phyloP scores from a whole-genome alignment of 2,329 filamentous ascomycete genomes.

The Phialophora chinensis region DNA sequence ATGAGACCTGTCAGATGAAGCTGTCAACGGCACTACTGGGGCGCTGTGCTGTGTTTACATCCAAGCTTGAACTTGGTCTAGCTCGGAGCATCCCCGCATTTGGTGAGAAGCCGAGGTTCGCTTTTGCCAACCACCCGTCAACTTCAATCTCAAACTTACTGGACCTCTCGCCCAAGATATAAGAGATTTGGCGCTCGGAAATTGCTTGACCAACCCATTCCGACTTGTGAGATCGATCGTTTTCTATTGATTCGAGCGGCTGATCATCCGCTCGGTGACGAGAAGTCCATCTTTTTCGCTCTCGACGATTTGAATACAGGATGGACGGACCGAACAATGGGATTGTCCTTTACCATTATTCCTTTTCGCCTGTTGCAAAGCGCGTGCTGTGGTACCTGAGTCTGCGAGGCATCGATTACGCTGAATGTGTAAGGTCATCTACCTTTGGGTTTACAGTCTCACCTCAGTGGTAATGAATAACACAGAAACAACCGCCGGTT shows the following conservation, averaged over 20 bases:
- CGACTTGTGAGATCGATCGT: background rate
- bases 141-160: background rate
- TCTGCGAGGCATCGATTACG: slow-evolving; percentile 68
- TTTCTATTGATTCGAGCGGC: background rate
- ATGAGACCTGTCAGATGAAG: background rate
- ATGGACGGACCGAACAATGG: slow-evolving; percentile 36
- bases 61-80: background rate
- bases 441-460: background rate
- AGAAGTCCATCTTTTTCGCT: background rate
- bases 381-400: slow-evolving; percentile 71
- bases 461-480: background rate
- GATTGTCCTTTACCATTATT: slow-evolving; percentile 66
- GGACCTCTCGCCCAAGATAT: background rate
- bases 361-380: slow-evolving; percentile 68
- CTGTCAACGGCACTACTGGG: background rate
- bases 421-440: slow-evolving; percentile 65
- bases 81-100: slow-evolving; percentile 3
- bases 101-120: slow-evolving; percentile 1
- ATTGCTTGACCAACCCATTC: background rate
- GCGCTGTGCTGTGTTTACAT: background rate
- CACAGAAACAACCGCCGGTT: slow-evolving; percentile 67
- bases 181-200: background rate
- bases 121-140: background rate
- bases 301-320: background rate
- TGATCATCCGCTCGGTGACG: background rate